A percentile compares a stretch with the other conserved stretches of the same genome.
Conservation (phyloP, 2,329 filamentous ascomycete genomes). For the Fusarium concolor region DNA sequence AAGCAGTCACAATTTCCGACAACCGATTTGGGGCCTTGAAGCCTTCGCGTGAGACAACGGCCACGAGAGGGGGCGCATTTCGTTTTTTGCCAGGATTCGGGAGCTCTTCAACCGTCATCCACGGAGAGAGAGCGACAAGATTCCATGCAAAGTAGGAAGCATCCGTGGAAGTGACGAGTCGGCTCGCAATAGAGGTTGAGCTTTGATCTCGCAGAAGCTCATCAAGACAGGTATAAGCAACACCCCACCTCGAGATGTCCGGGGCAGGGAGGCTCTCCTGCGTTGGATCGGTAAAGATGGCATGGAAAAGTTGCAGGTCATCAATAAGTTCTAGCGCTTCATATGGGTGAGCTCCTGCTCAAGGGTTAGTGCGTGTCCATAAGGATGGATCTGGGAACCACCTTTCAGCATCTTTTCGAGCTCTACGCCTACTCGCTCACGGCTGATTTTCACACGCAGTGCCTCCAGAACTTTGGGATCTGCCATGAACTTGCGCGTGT, state of each 20-base stretch:
- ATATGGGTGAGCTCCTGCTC: slow-evolving; percentile 67
- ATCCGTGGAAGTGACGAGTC: slow-evolving; percentile 71
- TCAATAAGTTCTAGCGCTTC: slow-evolving; percentile 74
- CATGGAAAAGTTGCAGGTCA: slow-evolving; percentile 73
- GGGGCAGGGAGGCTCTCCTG: slow-evolving; percentile 64
- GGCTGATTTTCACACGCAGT: slow-evolving; percentile 88
- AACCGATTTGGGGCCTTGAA: slow-evolving; percentile 84
- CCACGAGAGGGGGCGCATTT: slow-evolving; percentile 61
- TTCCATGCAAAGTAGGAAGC: slow-evolving; percentile 82
- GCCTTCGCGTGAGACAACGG: slow-evolving; percentile 75
- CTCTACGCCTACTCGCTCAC: slow-evolving; percentile 88
- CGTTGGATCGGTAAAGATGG: slow-evolving; percentile 78
- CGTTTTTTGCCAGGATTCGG: slow-evolving; percentile 60
- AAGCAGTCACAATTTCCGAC: slow-evolving; percentile 72
- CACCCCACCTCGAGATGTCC: slow-evolving; percentile 69
- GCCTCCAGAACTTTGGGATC: slow-evolving; percentile 81
- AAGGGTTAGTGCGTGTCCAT: neutral
- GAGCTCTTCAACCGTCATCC: slow-evolving; percentile 64
- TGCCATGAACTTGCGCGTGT: slow-evolving; percentile 79
- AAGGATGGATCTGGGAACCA: slow-evolving; percentile 36
- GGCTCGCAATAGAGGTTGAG: slow-evolving; percentile 61
- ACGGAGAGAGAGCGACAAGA: slow-evolving; percentile 79
- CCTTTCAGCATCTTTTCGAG: slow-evolving; percentile 91
- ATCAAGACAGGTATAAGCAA: slow-evolving; percentile 73
- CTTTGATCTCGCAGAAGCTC: slow-evolving; percentile 58